phyloP scores from a whole-genome alignment of 2,329 filamentous ascomycete species.

The Neurospora sp. region DNA sequence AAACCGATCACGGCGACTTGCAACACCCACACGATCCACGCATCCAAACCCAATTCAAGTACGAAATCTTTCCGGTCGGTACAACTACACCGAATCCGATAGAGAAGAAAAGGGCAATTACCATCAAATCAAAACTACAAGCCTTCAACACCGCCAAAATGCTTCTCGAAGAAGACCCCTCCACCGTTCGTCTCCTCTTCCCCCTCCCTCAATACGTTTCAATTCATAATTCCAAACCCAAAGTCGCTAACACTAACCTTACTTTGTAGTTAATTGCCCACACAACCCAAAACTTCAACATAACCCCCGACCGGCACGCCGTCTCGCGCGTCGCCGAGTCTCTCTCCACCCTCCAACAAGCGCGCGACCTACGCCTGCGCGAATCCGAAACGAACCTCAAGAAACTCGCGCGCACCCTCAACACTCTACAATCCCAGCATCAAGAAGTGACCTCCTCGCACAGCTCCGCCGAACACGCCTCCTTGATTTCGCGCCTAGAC shows the following conservation, averaged over 20 bases:
- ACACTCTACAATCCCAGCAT: slow-evolving; percentile 66
- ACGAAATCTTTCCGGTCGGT: no score
- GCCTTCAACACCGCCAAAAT: slow-evolving; percentile 42
- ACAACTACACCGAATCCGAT: no score
- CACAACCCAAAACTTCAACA: slow-evolving; percentile 93
- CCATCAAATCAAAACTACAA: no score
- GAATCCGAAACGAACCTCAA: slow-evolving; percentile 59
- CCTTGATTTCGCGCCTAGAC: slow-evolving; percentile 76
- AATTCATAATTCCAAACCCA: no score
- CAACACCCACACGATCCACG: no score
- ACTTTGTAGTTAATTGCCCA: slow-evolving; percentile 37
- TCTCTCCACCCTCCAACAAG: slow-evolving; percentile 70
- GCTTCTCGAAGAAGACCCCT: slow-evolving; percentile 90
- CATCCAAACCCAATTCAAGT: no score
- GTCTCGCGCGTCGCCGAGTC: slow-evolving; percentile 78
- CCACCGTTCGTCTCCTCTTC: slow-evolving; percentile 44
- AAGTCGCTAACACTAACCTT: no score
- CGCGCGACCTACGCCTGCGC: slow-evolving; percentile 66
- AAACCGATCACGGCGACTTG: slow-evolving; percentile 4
- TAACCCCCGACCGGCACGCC: slow-evolving; percentile 73
- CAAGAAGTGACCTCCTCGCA: slow-evolving; percentile 64
- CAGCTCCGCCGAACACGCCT: slow-evolving; percentile 70
- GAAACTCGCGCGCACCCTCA: slow-evolving; percentile 53
- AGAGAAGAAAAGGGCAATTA: no score
- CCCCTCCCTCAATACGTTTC: background rate